phyloP scores from a whole-genome alignment of 768 basidiomycete genomes.

The Russula emetica region DNA sequence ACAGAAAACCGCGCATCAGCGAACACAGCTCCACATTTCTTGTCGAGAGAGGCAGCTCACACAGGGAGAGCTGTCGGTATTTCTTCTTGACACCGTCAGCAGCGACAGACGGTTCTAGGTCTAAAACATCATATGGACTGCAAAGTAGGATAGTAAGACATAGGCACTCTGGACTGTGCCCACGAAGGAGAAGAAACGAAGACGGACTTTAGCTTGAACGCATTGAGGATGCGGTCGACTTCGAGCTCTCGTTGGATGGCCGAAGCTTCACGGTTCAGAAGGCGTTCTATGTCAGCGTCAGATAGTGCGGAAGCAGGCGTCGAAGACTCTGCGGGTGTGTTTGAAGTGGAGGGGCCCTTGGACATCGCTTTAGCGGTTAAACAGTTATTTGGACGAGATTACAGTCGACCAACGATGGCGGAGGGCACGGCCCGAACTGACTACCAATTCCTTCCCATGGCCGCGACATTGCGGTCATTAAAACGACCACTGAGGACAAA shows the following conservation, averaged over 20 bases:
- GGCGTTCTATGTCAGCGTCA: slow-evolving; percentile 69
- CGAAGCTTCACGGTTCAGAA: slow-evolving; percentile 74
- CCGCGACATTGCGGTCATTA: background rate
- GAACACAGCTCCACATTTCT: slow-evolving; percentile 16
- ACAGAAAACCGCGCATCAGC: slow-evolving; percentile 32
- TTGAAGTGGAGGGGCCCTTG: slow-evolving; percentile 10
- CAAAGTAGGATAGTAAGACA: background rate
- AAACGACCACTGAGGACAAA: background rate
- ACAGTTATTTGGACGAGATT: too few relatives aligned
- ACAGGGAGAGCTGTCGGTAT: slow-evolving; percentile 79
- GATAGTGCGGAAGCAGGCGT: slow-evolving; percentile 29
- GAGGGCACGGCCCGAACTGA: background rate
- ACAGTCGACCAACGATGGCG: background rate
- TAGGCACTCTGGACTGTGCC: background rate
- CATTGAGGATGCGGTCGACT: slow-evolving; percentile 85
- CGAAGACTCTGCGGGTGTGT: slow-evolving; percentile 13
- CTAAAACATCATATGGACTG: slow-evolving; percentile 92
- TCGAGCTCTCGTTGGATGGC: slow-evolving; percentile 85
- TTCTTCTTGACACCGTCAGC: slow-evolving; percentile 86
- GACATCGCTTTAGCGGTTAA: background rate
- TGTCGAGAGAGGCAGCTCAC: slow-evolving; percentile 43
- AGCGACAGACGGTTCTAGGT: slow-evolving; percentile 65
- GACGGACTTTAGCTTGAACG: slow-evolving; percentile 92
- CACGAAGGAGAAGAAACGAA: slow-evolving; percentile 13
- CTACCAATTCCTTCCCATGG: background rate